phyloP scores from a whole-genome alignment of 345 rosid genomes.

The Litchi chinensis region DNA sequence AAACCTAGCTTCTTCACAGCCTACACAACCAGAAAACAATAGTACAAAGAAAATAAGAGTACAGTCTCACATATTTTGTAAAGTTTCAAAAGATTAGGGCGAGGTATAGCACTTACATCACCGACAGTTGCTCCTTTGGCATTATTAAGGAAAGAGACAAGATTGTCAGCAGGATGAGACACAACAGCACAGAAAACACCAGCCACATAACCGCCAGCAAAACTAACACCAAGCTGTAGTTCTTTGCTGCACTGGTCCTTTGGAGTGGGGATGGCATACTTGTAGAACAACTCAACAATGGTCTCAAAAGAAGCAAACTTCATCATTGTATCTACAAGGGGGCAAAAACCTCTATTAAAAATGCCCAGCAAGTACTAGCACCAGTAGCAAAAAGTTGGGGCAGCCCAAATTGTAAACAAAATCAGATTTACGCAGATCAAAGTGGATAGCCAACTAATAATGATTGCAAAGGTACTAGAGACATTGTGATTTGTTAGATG shows the following conservation, averaged over 20 bases:
- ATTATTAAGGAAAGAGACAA: slow-evolving; percentile 96
- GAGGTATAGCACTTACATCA: slow-evolving; percentile 59
- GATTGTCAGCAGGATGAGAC: slow-evolving; percentile 96
- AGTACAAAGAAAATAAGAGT: background rate
- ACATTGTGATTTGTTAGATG: background rate
- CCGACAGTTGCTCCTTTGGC: slow-evolving; percentile 97
- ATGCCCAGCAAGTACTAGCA: background rate
- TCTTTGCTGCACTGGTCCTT: slow-evolving; percentile 84
- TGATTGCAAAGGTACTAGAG: background rate
- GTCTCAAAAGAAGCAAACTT: slow-evolving; percentile 96
- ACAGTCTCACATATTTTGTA: background rate
- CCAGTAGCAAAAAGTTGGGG: background rate
- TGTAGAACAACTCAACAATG: slow-evolving; percentile 87
- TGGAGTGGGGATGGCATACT: slow-evolving; percentile 80
- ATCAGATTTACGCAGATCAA: background rate
- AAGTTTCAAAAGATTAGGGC: background rate
- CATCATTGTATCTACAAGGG: slow-evolving; percentile 91
- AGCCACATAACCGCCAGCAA: slow-evolving; percentile 93
- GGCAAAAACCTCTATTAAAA: background rate
- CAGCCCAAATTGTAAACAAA: background rate
- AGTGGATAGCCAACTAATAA: background rate
- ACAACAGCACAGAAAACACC: slow-evolving; percentile 90
- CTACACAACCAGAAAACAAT: slow-evolving; percentile 37
- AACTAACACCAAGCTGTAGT: slow-evolving; percentile 90
- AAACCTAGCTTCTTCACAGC: slow-evolving; percentile 94